phyloP scores from a whole-genome alignment of 192 early-diverging fungal genomes.

The Entomortierella lignicola region DNA sequence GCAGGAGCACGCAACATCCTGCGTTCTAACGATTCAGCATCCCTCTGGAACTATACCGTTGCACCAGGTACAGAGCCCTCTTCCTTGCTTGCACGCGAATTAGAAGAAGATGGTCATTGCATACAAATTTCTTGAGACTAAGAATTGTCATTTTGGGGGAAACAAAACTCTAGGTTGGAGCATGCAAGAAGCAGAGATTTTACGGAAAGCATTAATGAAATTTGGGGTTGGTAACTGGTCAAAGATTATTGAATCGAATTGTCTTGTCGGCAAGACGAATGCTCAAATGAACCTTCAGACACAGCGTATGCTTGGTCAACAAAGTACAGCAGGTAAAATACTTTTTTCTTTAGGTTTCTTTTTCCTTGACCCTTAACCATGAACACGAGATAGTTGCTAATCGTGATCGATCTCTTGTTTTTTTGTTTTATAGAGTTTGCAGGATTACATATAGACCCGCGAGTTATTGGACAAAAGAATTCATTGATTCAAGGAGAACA shows the following conservation, averaged over 20 bases:
- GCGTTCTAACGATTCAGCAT: conserved; percentile 92
- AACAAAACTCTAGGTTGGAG: conserved; percentile 94
- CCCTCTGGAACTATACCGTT: conserved; percentile 94
- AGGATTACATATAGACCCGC: conserved; percentile 89
- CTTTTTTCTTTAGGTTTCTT: not conserved
- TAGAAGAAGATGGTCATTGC: no score
- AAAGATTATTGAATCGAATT: conserved; percentile 91
- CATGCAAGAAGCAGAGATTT: conserved; percentile 81
- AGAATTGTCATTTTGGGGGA: no score
- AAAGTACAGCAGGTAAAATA: conserved; percentile 85
- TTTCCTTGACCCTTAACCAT: no score
- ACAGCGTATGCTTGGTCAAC: conserved; percentile 94
- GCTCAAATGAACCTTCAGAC: conserved; percentile 97
- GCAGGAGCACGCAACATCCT: conserved; percentile 90
- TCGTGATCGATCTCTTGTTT: not conserved
- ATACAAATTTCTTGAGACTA: not conserved
- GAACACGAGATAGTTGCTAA: no score
- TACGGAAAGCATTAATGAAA: conserved; percentile 86
- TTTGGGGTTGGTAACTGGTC: conserved; percentile 97
- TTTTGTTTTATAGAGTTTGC: conserved; percentile 78
- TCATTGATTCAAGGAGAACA: conserved; percentile 82
- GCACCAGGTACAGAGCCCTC: conserved; percentile 70
- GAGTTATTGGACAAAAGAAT: conserved; percentile 89
- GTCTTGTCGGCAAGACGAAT: conserved; percentile 95
- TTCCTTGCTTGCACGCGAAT: no score